Evolutionary conservation across 2,329 filamentous ascomycete species (phyloP), one percentile per base, ranked within the genome.

Genomic region (Madurella mycetomatis): DNA sequence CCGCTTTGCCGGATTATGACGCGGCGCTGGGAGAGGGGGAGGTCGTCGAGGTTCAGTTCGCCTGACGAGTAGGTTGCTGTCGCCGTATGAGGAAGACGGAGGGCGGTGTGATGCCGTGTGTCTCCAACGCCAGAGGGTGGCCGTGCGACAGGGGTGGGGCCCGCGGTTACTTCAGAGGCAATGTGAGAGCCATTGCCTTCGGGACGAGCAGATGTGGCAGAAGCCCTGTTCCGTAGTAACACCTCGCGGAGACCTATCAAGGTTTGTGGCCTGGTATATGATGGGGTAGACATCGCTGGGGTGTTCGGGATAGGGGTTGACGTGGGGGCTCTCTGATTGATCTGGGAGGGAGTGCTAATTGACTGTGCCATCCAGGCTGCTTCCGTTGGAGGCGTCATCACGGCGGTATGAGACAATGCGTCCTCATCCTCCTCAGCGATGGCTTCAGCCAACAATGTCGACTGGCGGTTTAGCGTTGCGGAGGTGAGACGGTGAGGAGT

Each of bases 1-100:
- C 75, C 79, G 58, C 67, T 76, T 41, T 81, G 78, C 32, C 80
- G 81, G 52, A 88, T 82, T 30, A 87, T 69, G 44, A 81, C 72
- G 52, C 79, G 80, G 42, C 88, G 84, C 62, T 87, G 82, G 41
- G 83, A 86, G 16, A 94, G 76, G 0, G 88, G 85, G 60, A 92
- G 76, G 53, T 91, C 82, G 56, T 92, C 88, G 1, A 78, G 73
- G 60, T 82, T 80, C 16, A 9, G 11, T 37, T 37, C 34, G 11
- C 34, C 19, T 11, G 9, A 19, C 11, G 37, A 17, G 17, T 4
- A 9, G 18, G 12, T 41, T 16, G 47, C 30, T 16, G 47, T 51
- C 37, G 40, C 49, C 41, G 37, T n/a, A 39, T 7, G 8, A 41
- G 12, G n/a, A 45, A 31, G 31, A 11, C 45, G 34, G 32, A 32